A percentile compares a stretch with the other conserved stretches of the same genome.
Conservation (phyloP, 345 rosid species). For the Lumnitzera racemosa region DNA sequence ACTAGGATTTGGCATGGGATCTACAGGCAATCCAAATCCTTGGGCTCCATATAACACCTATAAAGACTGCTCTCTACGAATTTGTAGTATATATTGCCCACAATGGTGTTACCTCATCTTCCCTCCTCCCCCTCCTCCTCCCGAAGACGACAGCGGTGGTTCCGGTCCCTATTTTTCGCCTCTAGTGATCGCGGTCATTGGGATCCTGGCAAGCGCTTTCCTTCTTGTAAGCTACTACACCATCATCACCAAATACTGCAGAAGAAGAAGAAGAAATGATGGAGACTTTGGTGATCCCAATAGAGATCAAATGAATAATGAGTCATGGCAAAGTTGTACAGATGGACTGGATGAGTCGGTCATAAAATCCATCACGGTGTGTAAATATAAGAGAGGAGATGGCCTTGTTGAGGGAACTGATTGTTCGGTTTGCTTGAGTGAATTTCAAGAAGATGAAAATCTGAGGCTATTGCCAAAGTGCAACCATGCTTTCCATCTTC, state of each 20-base stretch:
- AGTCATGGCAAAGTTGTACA: slow-evolving; percentile 5
- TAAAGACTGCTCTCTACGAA: slow-evolving; percentile 68
- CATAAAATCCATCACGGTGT: slow-evolving; percentile 50
- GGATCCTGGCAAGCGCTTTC: slow-evolving; percentile 62
- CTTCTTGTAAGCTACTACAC: slow-evolving; percentile 67
- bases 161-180: slow-evolving; percentile 46
- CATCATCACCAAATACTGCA: slow-evolving; percentile 57
- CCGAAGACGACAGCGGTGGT: slow-evolving; percentile 16
- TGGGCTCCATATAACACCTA: slow-evolving; percentile 41
- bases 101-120: slow-evolving; percentile 76
- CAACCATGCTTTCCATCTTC: slow-evolving; percentile 77
- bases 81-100: slow-evolving; percentile 80
- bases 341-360: slow-evolving; percentile 50
- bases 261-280: slow-evolving; percentile 14
- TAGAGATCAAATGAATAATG: slow-evolving; percentile 12
- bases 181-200: slow-evolving; percentile 64
- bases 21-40: slow-evolving; percentile 31
- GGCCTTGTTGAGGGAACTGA: slow-evolving; percentile 51
- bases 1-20: slow-evolving; percentile 28
- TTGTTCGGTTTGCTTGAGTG: slow-evolving; percentile 72
- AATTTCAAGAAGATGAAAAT: slow-evolving; percentile 66
- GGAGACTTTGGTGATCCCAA: slow-evolving; percentile 6
- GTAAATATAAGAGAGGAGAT: slow-evolving; percentile 44
- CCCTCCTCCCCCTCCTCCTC: slow-evolving; percentile 77
- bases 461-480: slow-evolving; percentile 65